Base-by-base conservation (phyloP, 176 grass and related monocot genomes). In the Carex littledalei region DNA sequence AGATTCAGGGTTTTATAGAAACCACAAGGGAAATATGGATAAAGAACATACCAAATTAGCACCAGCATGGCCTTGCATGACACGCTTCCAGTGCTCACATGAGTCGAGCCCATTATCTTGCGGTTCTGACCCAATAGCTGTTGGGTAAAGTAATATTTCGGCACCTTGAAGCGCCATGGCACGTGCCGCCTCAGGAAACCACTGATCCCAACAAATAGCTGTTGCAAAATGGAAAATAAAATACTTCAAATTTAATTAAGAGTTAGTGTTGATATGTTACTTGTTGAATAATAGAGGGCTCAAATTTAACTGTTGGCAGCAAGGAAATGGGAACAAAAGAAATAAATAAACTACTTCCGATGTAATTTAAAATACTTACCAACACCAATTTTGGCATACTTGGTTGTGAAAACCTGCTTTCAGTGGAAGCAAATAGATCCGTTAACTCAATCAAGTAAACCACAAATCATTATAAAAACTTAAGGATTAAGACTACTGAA, bases 141-240 rank as follows among this genome's bases (percentile, higher is more conserved):
- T 98, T 49, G 96, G 93, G 72, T 94, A 95, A 21, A 98, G 87
- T 64, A 98, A 81, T 79, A 98, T 67, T 74, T 98, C 93, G 0
- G 91, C 96, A 43, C 93, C 96, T 81, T 95, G 88, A 85, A 95
- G 88, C 47, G 81, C 91, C 96, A 98, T 98, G 32, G 91, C 87
- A 81, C 96, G 90, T 81, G 96, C 96, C 60, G 88, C 89, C 86
- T 98, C 96, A 17, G 96, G 93, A 84, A 98, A 95, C 96, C 93
- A 95, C 72, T 95, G 96, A 84, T 98, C 96, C 96, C 91, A 98
- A 58, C 93, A 98, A 78, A 98, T 95, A 81, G 86, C 96, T 98
- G 82, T 41, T 47, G 24, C 16, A 65, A 66, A 45, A 64, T 3
- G 13, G 14, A 37, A 83, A 16, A 74, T 18, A 55, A 55, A 55